phyloP scores from a whole-genome alignment of 768 basidiomycete genomes.

The Rhizopogon rudus region DNA sequence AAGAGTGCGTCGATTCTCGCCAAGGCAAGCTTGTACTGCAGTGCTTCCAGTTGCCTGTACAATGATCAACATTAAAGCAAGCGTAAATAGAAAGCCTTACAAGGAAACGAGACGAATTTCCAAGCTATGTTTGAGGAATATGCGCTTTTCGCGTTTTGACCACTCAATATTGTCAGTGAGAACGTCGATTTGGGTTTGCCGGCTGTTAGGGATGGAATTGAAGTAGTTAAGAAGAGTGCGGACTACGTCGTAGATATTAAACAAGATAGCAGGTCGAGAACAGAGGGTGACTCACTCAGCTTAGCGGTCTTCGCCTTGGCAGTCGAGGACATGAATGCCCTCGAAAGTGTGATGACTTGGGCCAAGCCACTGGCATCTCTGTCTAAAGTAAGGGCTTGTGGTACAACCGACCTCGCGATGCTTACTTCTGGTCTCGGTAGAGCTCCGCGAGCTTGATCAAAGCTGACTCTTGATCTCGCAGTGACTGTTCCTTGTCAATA shows the following conservation, averaged over 20 bases:
- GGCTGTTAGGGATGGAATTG: conserved; percentile 67
- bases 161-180: conserved; percentile 88
- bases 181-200: conserved; percentile 76
- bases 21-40: conserved; percentile 75
- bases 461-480: conserved; percentile 81
- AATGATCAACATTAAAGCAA: neutral
- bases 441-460: conserved; percentile 82
- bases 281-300: conserved; percentile 51
- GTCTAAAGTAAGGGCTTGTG: conserved; percentile 2
- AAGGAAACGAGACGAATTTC: conserved; percentile 84
- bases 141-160: conserved; percentile 88
- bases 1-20: conserved; percentile 81
- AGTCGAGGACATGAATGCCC: conserved; percentile 87
- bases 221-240: conserved; percentile 93
- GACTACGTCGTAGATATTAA: conserved; percentile 41
- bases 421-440: conserved; percentile 81
- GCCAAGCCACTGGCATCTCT: conserved; percentile 86
- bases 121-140: conserved; percentile 92
- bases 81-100: conserved; percentile 29
- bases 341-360: conserved; percentile 77
- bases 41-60: conserved; percentile 65
- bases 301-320: conserved; percentile 98
- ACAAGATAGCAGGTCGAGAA: neutral
- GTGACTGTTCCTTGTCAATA: conserved; percentile 46
- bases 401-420: conserved; percentile 3